Evolutionary conservation across 805 yeast genomes (phyloP).

Genomic region (Saturnispora dispora): DNA sequence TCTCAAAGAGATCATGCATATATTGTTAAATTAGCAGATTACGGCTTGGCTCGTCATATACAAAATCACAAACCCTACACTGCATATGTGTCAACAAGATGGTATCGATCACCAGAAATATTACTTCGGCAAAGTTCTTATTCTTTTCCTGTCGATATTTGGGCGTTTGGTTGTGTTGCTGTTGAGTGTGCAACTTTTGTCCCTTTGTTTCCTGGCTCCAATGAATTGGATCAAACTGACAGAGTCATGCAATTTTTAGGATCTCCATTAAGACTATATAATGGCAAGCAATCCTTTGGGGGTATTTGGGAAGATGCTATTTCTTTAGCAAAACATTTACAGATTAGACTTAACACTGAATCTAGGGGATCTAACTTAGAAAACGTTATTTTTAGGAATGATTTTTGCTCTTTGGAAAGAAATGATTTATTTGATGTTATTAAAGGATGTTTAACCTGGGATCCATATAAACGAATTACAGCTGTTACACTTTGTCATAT

Average conservation of each 20-base stretch:
- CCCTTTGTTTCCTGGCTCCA: slow-evolving; percentile 79
- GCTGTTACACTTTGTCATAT: slow-evolving; percentile 39
- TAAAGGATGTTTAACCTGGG: slow-evolving; percentile 59
- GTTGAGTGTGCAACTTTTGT: slow-evolving; percentile 60
- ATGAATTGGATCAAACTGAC: slow-evolving; percentile 72
- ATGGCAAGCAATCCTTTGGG: slow-evolving; percentile 38
- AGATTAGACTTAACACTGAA: slow-evolving; percentile 3
- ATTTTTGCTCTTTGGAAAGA: slow-evolving; percentile 28
- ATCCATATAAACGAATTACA: slow-evolving; percentile 56
- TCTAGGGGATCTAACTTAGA: slow-evolving; percentile 42
- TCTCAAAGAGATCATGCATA: slow-evolving; percentile 36
- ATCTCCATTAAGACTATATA: slow-evolving; percentile 42
- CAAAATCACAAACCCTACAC: slow-evolving; percentile 50
- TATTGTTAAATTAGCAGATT: slow-evolving; percentile 69
- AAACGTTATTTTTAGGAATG: slow-evolving; percentile 37
- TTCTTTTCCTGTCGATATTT: slow-evolving; percentile 65
- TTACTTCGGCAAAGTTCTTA: slow-evolving; percentile 53
- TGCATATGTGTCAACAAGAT: slow-evolving; percentile 72
- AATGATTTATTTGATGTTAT: slow-evolving; percentile 35
- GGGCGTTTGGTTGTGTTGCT: slow-evolving; percentile 83
- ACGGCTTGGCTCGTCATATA: slow-evolving; percentile 63
- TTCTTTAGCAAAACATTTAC: slow-evolving; percentile 37
- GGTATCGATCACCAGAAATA: slow-evolving; percentile 83
- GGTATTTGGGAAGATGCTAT: slow-evolving; percentile 68
- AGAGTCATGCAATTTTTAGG: slow-evolving; percentile 64